These are phyloP conservation scores for Nakazawaea laoshanensis DNA, from an alignment of 805 yeast genomes.

Conservation along the genomic window DNA sequence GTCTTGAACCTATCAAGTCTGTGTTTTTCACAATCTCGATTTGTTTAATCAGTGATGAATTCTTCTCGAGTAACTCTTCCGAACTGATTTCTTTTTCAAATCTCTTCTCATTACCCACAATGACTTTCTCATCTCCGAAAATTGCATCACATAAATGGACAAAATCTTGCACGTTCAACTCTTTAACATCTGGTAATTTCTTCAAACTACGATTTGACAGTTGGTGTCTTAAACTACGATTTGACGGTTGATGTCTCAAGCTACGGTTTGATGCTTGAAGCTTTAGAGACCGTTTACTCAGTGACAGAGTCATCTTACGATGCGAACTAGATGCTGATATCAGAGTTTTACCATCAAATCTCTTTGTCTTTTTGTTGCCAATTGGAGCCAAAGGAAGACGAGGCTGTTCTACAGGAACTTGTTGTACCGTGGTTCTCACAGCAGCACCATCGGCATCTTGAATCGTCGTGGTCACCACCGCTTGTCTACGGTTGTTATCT, in stretches of 20 bases:
- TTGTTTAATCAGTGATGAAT: no score
- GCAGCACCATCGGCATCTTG: conserved; percentile 24
- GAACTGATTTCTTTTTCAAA: background rate
- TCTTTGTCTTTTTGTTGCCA: conserved; percentile 19
- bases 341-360: conserved; percentile 24
- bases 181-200: conserved; percentile 7
- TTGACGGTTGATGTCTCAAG: conserved; percentile 1
- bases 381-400: background rate
- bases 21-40: no score
- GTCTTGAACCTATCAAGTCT: background rate
- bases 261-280: background rate
- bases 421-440: conserved; percentile 19
- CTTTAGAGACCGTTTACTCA: conserved; percentile 8
- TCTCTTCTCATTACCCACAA: background rate
- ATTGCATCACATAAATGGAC: conserved; percentile 11
- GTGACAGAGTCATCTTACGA: conserved; percentile 16
- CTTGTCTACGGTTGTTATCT: conserved; percentile 16
- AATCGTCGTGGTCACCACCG: conserved; percentile 23
- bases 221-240: no score
- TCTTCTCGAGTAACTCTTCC: no score
- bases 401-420: conserved; percentile 15
- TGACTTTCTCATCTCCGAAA: conserved; percentile 10
- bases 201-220: no score
- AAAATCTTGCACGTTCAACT: conserved; percentile 10
- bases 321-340: conserved; percentile 40